Base-by-base conservation (phyloP, 495 filamentous ascomycete genomes). In the Podospora didyma region DNA sequence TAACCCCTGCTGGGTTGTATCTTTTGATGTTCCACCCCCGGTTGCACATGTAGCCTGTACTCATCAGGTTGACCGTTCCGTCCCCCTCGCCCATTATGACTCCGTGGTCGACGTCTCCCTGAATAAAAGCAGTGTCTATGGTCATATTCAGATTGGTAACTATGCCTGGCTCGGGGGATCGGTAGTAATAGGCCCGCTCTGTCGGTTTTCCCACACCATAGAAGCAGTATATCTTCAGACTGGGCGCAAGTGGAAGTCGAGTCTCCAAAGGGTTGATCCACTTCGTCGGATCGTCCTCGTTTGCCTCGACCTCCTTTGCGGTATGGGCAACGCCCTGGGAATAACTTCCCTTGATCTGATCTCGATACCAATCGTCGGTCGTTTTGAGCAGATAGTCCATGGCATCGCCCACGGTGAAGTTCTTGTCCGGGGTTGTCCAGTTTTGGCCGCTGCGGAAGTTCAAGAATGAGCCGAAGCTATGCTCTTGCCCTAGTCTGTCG, bases 191-290 rank as follows among this genome's bases (percentile, higher is more conserved):
- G 49, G 85, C 83, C 48, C 92, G 80, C 70, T 97, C 92, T 0
- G 92, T 96, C 12, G 88, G 86, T 70, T 97, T 97, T 7, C 88
- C 90, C 23, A 96, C 81, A 35, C 90, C 94, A 69, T 98, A 97
- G 76, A 98, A 97, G 73, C 94, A 98, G 69, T 94, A 98, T 19
- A 98, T 89, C 76, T 96, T 97, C 70, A 98, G 80, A 65, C 84
- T 88, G 0, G 94, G 94, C 14, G 94, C 94, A 46, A 88, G 77
- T 0, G 94, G 94, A 0, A 98, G 79, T 7, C 95, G 84, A 1
- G 90, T 87, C 64, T 97, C 95, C 20, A 98, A 82, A 0, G 94
- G 94, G 69, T 98, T 98, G 45, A 96, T 80, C 94, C 94, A 98
- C 66, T 93, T 97, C 39, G 79, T 75, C 4, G 84, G 86, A 57